Percentiles rank a stretch among this genome's conserved stretches.
These are phyloP conservation scores for Stentor roeselii DNA, from an alignment of 73 alveolate genomes.

Conservation along the genomic window DNA sequence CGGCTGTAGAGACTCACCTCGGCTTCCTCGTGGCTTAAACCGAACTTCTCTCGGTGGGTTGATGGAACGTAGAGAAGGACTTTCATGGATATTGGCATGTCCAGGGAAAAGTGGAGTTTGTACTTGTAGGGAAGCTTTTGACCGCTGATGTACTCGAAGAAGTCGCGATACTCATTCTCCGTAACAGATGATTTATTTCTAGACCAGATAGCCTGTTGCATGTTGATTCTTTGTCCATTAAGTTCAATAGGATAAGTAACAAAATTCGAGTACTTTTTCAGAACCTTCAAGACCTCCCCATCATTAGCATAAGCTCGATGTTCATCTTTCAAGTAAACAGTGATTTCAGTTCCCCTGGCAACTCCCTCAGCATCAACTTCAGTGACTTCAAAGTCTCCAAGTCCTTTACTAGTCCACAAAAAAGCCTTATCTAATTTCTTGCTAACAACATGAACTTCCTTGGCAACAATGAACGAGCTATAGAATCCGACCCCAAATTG, in stretches of 20 bases:
- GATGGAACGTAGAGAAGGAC: conserved; percentile 64
- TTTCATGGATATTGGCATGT: conserved; percentile 71
- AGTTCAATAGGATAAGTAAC: conserved; percentile 60
- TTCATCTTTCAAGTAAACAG: conserved; percentile 58
- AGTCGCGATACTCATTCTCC: conserved; percentile 58
- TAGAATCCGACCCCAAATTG: conserved; percentile 83
- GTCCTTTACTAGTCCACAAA: conserved; percentile 74
- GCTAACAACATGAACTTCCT: conserved; percentile 58
- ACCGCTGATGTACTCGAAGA: conserved; percentile 60
- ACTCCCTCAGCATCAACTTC: conserved; percentile 36
- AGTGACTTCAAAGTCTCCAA: conserved; percentile 52
- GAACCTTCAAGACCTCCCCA: conserved; percentile 40
- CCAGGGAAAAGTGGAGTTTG: conserved; percentile 64
- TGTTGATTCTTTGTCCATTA: conserved; percentile 55
- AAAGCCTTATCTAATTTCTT: conserved; percentile 60
- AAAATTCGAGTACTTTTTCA: conserved; percentile 61
- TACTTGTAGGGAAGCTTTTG: conserved; percentile 56
- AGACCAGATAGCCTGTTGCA: conserved; percentile 66
- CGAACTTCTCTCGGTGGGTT: conserved; percentile 64
- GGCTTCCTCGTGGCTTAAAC: conserved; percentile 57
- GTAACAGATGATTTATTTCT: conserved; percentile 60
- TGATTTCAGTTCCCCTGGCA: conserved; percentile 70
- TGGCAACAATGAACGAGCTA: conserved; percentile 70
- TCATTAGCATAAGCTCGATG: conserved; percentile 44
- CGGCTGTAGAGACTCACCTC: conserved; percentile 74